These are phyloP conservation scores for Brettanomyces bruxellensis DNA, from an alignment of 805 yeast species.

Conservation along the genomic window DNA sequence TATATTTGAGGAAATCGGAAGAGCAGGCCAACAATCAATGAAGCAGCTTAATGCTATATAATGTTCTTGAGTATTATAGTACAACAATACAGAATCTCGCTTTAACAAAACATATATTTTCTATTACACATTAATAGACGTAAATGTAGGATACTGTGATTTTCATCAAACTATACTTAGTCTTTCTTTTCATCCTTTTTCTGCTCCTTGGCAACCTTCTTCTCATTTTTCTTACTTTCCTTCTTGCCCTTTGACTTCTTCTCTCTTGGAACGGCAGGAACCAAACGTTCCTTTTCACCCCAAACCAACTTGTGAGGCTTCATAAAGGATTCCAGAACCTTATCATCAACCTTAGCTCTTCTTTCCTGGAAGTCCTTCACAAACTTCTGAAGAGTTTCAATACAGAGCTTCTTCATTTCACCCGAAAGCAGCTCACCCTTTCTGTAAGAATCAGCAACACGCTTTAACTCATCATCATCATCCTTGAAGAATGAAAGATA, in stretches of 20 bases:
- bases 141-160: neutral
- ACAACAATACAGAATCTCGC: neutral
- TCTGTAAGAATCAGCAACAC: conserved; percentile 56
- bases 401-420: conserved; percentile 85
- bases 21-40: neutral
- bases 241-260: conserved; percentile 21
- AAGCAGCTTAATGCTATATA: neutral
- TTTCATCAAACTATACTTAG: neutral
- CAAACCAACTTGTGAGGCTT: conserved; percentile 71
- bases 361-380: conserved; percentile 76
- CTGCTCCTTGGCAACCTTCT: neutral
- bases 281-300: conserved; percentile 68
- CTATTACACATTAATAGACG: neutral
- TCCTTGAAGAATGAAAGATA: conserved; percentile 82
- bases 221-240: neutral
- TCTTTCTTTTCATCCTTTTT: neutral
- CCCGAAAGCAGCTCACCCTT: conserved; percentile 83
- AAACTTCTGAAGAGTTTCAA: conserved; percentile 68
- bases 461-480: conserved; percentile 71
- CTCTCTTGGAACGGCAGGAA: conserved; percentile 53
- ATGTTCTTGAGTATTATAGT: too few species aligned
- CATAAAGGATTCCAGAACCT: conserved; percentile 60
- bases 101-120: neutral
- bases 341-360: conserved; percentile 59
- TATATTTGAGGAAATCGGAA: neutral